Base-by-base conservation (phyloP, 352 stramenopile genomes). In the Pythium aquatile region DNA sequence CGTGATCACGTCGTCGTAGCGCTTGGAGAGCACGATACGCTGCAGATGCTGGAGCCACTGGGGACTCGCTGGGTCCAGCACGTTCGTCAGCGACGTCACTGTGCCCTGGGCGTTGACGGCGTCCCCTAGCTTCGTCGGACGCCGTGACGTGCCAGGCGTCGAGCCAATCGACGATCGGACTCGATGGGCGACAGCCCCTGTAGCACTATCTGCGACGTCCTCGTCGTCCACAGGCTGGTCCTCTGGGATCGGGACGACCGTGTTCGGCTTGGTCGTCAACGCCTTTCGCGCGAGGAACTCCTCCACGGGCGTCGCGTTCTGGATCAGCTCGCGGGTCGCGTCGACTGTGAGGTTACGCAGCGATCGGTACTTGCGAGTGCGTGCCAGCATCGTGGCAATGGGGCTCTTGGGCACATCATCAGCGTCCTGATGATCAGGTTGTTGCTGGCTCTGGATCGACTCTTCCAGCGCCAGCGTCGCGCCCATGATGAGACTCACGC, bases 401-500 rank as follows among this genome's bases (percentile, higher is more conserved):
- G 26, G 55, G 14, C 2, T 69, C 37, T 57, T 62, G 58, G 24
- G 51, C 28, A 24, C 20, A 24, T 39, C 39, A 32, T 29, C 52
- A 5, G 16, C 59, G 61, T 7, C 44, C 29, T 35, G 8, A n/a
- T 33, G 33, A 35, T 10, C 32, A 55, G 37, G 29, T 8, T 32
- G 30, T 13, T 54, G 49, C 53, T 62, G 52, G 61, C 57, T 68
- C 17, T 68, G 68, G 9, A 78, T 79, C 7, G 74, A 76, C 55
- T 83, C 72, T 44, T 93, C 82, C 30, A 93, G 81, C 10, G 85
- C 84, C 6, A 93, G 77, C 26, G 84, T 93, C 14, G 84, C 82
- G 16, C 84, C 84, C 79, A 93, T 88, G 65, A 93, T 90, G 65
- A 93, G 78, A 28, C 79, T 89, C 20, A 93, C 81, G n/a, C 85